phyloP scores from a whole-genome alignment of 2,329 filamentous ascomycete genomes.

The Aspergillus luchuensis region DNA sequence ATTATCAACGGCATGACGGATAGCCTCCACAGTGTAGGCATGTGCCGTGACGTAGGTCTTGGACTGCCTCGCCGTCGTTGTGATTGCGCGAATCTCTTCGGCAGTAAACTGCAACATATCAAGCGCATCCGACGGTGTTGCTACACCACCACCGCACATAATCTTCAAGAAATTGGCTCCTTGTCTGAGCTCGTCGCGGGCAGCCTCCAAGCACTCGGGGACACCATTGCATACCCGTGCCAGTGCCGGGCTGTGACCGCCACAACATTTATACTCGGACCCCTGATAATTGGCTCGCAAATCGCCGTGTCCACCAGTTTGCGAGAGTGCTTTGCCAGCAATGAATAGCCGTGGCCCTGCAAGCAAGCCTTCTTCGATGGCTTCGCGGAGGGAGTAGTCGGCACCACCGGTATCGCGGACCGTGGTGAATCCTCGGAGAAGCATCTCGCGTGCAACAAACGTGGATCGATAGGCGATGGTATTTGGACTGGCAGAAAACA shows the following conservation, averaged over 20 bases:
- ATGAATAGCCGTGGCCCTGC: constrained; percentile 59
- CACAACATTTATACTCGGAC: constrained; percentile 45
- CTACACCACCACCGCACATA: constrained; percentile 60
- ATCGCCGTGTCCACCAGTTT: constrained; percentile 62
- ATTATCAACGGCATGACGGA: constrained; percentile 57
- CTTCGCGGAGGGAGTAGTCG: constrained; percentile 47
- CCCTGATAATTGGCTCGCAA: constrained; percentile 46
- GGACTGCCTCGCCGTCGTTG: constrained; percentile 50
- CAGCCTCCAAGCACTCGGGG: constrained; percentile 53
- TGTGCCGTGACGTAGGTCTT: constrained; percentile 59
- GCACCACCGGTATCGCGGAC: constrained; percentile 61
- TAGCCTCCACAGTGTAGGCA: constrained; percentile 57
- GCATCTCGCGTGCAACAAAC: constrained; percentile 43
- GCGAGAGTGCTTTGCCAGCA: constrained; percentile 54
- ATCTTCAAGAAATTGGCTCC: constrained; percentile 64
- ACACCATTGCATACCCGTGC: constrained; percentile 55
- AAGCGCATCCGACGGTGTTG: constrained; percentile 56
- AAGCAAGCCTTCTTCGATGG: constrained; percentile 55
- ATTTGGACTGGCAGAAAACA: constrained; percentile 38
- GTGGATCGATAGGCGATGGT: constrained; percentile 17
- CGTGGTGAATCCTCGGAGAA: constrained; percentile 60
- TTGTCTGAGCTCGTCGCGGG: constrained; percentile 56
- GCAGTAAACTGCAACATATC: constrained; percentile 57
- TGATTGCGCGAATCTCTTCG: constrained; percentile 57
- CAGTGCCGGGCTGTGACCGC: constrained; percentile 36